These are phyloP conservation scores for Catharanthus roseus DNA, from an alignment of 257 asterid species.

Conservation along the genomic window DNA sequence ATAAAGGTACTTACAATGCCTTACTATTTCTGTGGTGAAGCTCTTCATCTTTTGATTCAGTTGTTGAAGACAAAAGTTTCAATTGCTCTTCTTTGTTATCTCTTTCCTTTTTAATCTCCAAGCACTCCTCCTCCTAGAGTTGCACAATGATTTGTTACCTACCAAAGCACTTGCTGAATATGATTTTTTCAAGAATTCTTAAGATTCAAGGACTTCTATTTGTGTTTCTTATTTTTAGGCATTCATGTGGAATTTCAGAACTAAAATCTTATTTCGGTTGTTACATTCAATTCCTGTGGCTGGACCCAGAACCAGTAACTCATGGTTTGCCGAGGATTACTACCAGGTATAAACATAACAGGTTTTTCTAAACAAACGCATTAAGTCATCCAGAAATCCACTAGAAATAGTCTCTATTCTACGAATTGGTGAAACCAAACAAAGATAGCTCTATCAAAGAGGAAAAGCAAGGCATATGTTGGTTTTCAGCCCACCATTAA, in stretches of 20 bases:
- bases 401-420: background rate
- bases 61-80: constrained; percentile 27
- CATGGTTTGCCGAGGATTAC: background rate
- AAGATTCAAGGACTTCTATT: constrained; percentile 3
- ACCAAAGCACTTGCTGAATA: constrained; percentile 13
- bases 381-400: background rate
- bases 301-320: background rate
- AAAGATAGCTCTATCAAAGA: background rate
- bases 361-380: background rate
- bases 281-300: background rate
- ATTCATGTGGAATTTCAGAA: background rate
- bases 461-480: constrained; percentile 7
- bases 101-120: constrained; percentile 45
- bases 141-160: constrained; percentile 24
- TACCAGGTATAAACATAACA: background rate
- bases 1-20: constrained; percentile 42
- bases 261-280: background rate
- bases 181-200: constrained; percentile 15
- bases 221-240: background rate
- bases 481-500: background rate
- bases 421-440: background rate
- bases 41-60: constrained; percentile 40
- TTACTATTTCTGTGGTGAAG: constrained; percentile 24
- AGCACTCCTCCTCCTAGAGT: constrained; percentile 68
- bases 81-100: constrained; percentile 52